Percentiles rank a stretch among this genome's conserved stretches.
Conservation (phyloP, 768 basidiomycete species). For the Pulveroboletus frians region DNA sequence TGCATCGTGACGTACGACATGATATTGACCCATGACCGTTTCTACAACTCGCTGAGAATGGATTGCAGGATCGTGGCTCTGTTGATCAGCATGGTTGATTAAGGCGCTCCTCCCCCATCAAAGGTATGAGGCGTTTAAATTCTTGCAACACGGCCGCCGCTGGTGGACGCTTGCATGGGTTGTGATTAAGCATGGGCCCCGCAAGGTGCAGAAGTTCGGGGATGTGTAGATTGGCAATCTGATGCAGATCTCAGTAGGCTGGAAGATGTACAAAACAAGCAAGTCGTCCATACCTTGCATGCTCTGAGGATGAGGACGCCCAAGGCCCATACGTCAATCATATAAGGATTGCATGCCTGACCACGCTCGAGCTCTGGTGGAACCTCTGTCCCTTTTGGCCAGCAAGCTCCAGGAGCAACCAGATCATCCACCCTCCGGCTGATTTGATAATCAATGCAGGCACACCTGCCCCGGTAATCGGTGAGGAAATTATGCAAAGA, state of each 20-base stretch:
- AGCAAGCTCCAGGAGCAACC: conserved; percentile 34
- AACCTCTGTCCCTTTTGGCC: conserved; percentile 56
- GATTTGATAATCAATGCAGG: conserved; percentile 70
- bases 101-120: conserved; percentile 35
- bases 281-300: conserved; percentile 47
- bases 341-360: conserved; percentile 52
- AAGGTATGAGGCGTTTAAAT: conserved; percentile 47
- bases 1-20: conserved; percentile 3
- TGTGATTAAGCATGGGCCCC: conserved; percentile 53
- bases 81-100: conserved; percentile 10
- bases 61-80: background rate
- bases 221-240: conserved; percentile 55
- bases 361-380: conserved; percentile 64
- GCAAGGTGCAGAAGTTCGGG: conserved; percentile 57
- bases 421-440: conserved; percentile 49
- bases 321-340: conserved; percentile 71
- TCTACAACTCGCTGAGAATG: background rate
- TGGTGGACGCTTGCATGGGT: conserved; percentile 49
- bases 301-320: conserved; percentile 59
- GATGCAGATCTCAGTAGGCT: conserved; percentile 4
- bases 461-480: conserved; percentile 58
- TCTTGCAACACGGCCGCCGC: conserved; percentile 43
- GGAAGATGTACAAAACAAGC: background rate
- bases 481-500: conserved; percentile 66
- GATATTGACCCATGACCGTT: background rate